A percentile compares a stretch with the other conserved stretches of the same genome.
Conservation (phyloP, 306 rosid genomes). For the Vicia sativa region DNA sequence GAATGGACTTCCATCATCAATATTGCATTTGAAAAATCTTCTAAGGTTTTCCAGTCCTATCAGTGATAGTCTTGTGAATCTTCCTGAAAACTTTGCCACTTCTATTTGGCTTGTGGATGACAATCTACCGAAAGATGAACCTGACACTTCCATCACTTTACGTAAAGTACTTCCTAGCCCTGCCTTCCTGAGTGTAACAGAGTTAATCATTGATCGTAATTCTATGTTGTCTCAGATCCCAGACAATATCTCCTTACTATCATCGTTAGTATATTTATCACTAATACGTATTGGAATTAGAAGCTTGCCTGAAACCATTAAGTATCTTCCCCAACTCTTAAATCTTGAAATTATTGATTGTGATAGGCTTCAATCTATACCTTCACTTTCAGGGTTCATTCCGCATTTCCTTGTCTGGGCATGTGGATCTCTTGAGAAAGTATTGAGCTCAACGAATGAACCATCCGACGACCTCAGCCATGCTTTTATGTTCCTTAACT, state of each 20-base stretch:
- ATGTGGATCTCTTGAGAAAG: neutral
- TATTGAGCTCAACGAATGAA: neutral
- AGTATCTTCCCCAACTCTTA: neutral
- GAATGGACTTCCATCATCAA: constrained; percentile 18
- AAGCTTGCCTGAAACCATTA: constrained; percentile 32
- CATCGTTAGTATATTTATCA: neutral
- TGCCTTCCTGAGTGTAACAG: neutral
- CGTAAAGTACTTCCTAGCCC: neutral
- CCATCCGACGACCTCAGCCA: neutral
- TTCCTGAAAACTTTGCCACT: neutral
- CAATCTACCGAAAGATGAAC: neutral
- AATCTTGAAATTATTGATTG: neutral
- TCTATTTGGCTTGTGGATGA: neutral
- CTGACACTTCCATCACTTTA: neutral
- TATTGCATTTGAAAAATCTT: neutral
- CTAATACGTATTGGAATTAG: neutral
- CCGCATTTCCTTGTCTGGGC: neutral
- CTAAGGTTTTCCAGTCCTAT: accelerated
- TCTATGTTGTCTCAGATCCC: constrained; percentile 11
- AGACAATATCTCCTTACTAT: constrained; percentile 13
- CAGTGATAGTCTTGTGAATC: neutral
- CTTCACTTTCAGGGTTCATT: constrained; percentile 17
- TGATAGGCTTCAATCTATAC: constrained; percentile 10
- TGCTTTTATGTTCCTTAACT: neutral
- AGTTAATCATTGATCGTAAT: neutral